Base-by-base conservation (phyloP, 1,139 yeast species). In the Suhomyces maxii region DNA sequence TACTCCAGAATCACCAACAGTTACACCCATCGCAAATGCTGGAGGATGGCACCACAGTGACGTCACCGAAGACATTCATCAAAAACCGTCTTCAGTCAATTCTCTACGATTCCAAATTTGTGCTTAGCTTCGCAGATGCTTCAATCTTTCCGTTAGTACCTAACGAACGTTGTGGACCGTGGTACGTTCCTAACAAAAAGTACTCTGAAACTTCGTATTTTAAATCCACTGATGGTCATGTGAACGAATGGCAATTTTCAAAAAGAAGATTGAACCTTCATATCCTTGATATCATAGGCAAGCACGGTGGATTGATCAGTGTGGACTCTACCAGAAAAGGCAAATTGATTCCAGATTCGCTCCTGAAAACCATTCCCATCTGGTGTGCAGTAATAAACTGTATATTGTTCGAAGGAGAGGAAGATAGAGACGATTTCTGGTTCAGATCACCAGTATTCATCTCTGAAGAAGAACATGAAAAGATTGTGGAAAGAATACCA, bases 171-270 rank as follows among this genome's bases (percentile, higher is more conserved):
- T 89, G 97, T 64, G 97, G 97, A 0, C 62, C 82, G 11, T 90
- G 97, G 97, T 90, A 90, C 56, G 79, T 85, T 8, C 71, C 79
- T 0, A 79, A 84, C 0, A 45, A 50, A 0, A 48, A 56, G 0
- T 68, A 65, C 31, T 42, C 49, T 0, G 80, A 76, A 1, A 72
- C 86, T 0, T 79, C 84, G 12, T 89, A 89, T 59, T 90, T 90
- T 69, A 90, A 90, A 58, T 86, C 95, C 14, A 90, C 97, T 0
- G 97, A 90, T 64, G 97, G 97, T 0, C 97, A 90, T 58, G 83
- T 82, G 0, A 78, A 79, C 48, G 83, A 87, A 51, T 89, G 97
- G 96, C 72, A 77, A 26, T 89, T 90, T 58, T 84, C 90, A 23
- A 65, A 80, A 26, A 69, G 95, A 45, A 68, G 97, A 41, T 67